A percentile compares a stretch with the other conserved stretches of the same genome.
Conservation (phyloP, 345 rosid species). For the Salix exigua region DNA sequence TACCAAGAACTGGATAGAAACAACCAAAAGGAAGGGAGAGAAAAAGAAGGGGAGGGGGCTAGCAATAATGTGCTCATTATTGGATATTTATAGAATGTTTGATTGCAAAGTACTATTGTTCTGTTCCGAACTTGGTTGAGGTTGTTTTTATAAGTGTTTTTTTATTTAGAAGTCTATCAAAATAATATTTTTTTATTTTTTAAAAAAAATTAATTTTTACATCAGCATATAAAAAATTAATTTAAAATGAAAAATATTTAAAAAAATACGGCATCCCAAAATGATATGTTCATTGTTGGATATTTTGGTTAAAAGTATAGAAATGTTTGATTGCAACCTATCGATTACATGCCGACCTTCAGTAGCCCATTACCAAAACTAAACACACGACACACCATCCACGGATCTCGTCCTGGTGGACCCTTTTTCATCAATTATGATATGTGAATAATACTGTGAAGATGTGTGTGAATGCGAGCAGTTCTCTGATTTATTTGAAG, state of each 20-base stretch:
- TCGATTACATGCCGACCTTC: not conserved
- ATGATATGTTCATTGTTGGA: conserved; percentile 19
- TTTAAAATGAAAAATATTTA: too few species aligned
- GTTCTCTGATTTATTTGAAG: too few species aligned
- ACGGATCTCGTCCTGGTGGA: not conserved
- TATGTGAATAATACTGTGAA: not conserved
- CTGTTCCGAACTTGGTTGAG: rapidly evolving
- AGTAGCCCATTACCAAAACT: not conserved
- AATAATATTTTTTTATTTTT: too few species aligned
- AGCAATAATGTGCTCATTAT: conserved; percentile 17
- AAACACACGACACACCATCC: not conserved
- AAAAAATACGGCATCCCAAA: too few species aligned
- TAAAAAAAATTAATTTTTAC: too few species aligned
- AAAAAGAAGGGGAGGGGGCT: not conserved
- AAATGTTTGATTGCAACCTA: not conserved
- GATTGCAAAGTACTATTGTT: not conserved
- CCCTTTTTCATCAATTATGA: not conserved
- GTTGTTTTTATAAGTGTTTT: too few species aligned
- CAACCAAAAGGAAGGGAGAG: not conserved
- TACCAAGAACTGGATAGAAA: not conserved
- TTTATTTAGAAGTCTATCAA: too few species aligned
- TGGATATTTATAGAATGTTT: conserved; percentile 6
- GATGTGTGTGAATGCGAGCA: not conserved
- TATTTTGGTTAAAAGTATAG: not conserved
- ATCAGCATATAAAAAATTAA: too few species aligned